These are phyloP conservation scores for Talaromyces funiculosus DNA, from an alignment of 2,329 filamentous ascomycete species.

Conservation along the genomic window DNA sequence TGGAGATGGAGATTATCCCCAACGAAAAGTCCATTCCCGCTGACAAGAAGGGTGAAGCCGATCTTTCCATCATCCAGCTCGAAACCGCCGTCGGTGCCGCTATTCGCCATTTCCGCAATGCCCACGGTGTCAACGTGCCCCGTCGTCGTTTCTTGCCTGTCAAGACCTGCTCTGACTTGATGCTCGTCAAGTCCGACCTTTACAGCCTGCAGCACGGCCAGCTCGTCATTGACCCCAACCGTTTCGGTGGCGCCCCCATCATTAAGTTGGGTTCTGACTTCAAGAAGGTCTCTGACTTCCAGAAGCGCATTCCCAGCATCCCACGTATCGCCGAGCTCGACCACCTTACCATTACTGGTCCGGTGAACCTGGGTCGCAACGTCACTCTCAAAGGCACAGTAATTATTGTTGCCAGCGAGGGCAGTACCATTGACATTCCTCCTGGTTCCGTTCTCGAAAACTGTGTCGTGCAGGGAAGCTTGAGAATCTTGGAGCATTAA, in stretches of 20 bases:
- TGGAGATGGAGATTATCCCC: constrained; percentile 99
- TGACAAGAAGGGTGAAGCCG: constrained; percentile 99
- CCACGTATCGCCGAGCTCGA: constrained; percentile 48
- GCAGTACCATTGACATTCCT: constrained; percentile 94
- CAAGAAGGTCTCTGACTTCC: constrained; percentile 92
- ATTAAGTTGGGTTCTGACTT: constrained; percentile 99
- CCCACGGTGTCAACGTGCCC: constrained; percentile 97
- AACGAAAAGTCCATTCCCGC: constrained; percentile 98
- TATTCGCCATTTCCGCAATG: constrained; percentile 97
- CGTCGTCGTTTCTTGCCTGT: constrained; percentile 97
- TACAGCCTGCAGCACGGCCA: constrained; percentile 99
- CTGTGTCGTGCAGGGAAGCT: constrained; percentile 95
- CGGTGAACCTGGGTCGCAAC: constrained; percentile 91
- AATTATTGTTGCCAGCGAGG: constrained; percentile 97
- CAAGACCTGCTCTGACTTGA: constrained; percentile 98
- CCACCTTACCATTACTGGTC: constrained; percentile 94
- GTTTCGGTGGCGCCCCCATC: constrained; percentile 91
- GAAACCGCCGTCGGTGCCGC: constrained; percentile 98
- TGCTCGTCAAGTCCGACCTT: constrained; percentile 99
- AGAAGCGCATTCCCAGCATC: constrained; percentile 48
- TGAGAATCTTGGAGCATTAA: constrained; percentile 67
- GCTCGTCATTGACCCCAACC: constrained; percentile 91
- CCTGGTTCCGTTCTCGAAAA: constrained; percentile 97
- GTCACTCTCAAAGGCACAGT: constrained; percentile 96
- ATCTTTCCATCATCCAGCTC: constrained; percentile 94